A percentile compares a stretch with the other conserved stretches of the same genome.
Conservation (phyloP, 2,329 filamentous ascomycete species). For the Sporothrix pallida region DNA sequence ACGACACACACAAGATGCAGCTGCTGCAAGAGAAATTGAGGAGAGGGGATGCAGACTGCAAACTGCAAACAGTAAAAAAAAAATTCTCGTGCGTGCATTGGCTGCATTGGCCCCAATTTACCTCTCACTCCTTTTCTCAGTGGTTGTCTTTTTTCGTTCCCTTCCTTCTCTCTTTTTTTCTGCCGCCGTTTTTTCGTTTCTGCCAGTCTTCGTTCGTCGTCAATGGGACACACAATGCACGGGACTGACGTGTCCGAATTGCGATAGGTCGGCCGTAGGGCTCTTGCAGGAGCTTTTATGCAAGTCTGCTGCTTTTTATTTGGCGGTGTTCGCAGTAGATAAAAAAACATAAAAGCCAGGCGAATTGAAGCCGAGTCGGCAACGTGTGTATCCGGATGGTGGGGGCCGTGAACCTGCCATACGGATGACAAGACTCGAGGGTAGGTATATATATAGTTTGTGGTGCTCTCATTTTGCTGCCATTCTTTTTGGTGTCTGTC, state of each 20-base stretch:
- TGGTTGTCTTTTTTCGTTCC: not conserved
- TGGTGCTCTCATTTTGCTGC: too few relatives aligned
- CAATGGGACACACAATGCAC: slow-evolving; percentile 27
- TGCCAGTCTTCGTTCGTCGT: not conserved
- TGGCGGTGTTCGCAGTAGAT: slow-evolving; percentile 4
- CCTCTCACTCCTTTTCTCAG: not conserved
- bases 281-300: slow-evolving; percentile 2
- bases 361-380: not conserved
- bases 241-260: slow-evolving; percentile 35
- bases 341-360: not conserved
- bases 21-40: not conserved
- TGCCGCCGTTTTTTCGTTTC: not conserved
- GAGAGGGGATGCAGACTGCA: not conserved
- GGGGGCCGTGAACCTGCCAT: not conserved
- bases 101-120: slow-evolving; percentile 15
- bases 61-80: not conserved
- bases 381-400: not conserved
- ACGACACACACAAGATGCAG: not conserved
- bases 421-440: not conserved
- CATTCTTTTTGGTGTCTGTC: too few relatives aligned
- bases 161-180: not conserved
- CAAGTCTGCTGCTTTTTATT: not conserved
- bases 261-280: slow-evolving; percentile 28
- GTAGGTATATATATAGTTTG: not conserved
- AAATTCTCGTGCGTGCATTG: slow-evolving; percentile 20